Conservation (phyloP, 2,329 filamentous ascomycete genomes). For the Acrodontium crateriforme region DNA sequence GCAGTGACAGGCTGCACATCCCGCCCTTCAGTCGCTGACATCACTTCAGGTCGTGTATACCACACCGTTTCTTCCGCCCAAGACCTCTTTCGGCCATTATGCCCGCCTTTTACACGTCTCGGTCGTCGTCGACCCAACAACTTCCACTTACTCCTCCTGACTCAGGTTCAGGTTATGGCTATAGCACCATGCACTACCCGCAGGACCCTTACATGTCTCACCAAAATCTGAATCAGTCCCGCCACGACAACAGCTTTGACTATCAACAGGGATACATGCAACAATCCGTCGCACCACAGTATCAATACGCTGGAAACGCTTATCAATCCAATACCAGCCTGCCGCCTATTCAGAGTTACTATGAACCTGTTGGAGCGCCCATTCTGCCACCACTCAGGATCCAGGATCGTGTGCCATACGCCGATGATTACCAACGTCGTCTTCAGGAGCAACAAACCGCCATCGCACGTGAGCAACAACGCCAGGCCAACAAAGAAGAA, state of each 20-base stretch:
- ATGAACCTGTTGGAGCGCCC: conserved; percentile 31
- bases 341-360: conserved; percentile 25
- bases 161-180: conserved; percentile 27
- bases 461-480: conserved; percentile 22
- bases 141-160: conserved; percentile 37
- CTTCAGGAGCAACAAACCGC: conserved; percentile 25
- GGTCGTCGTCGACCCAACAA: conserved; percentile 26
- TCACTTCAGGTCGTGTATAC: conserved; percentile 19
- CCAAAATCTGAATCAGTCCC: conserved; percentile 19
- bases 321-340: conserved; percentile 18
- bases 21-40: conserved; percentile 1
- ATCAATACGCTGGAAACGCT: conserved; percentile 17
- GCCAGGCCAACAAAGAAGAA: conserved; percentile 41
- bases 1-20: too few species aligned
- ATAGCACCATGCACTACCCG: conserved; percentile 30
- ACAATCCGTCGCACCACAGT: conserved; percentile 17
- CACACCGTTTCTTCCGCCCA: conserved; percentile 31
- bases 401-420: conserved; percentile 24
- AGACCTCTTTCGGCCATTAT: conserved; percentile 27
- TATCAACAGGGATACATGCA: conserved; percentile 35
- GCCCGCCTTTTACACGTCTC: conserved; percentile 36
- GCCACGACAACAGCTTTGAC: conserved; percentile 31
- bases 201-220: conserved; percentile 30
- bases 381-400: conserved; percentile 35
- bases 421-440: conserved; percentile 25